Base-by-base conservation (phyloP, 2,329 filamentous ascomycete species). In the Paecilomyces fulvus region DNA sequence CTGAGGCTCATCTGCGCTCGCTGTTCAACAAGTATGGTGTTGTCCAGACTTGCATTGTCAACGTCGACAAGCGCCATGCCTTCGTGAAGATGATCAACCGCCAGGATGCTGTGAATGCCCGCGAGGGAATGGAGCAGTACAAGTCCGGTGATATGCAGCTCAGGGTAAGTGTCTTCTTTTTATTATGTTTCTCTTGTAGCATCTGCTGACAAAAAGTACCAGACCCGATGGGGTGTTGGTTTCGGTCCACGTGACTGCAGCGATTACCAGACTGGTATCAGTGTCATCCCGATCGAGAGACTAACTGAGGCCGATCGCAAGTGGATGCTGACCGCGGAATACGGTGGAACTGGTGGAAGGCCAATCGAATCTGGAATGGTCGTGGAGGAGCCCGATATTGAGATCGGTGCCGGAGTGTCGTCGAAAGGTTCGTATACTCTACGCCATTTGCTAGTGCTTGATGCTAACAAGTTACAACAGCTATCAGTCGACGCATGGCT, bases 61-160 rank as follows among this genome's bases (percentile, higher is more conserved):
- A 99, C 76, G 88, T 90, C 67, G 94, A 99, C 68, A 99, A 97
- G 77, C 89, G 94, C 17, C 94, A 99, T 73, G 94, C 94, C 5
- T 99, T 99, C 71, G 92, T 99, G 67, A 99, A 99, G 77, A 99
- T 99, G 94, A 83, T 94, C 63, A 94, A 84, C 61, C 90, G 95
- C 37, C 81, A 84, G 60, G 90, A 96, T 72, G 92, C 94, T 12
- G 82, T 95, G 58, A 78, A 73, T 60, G 94, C 94, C 53, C 95
- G 95, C 70, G 83, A 88, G 37, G 89, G 86, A 53, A 96, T 97
- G 85, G 92, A 96, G 71, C 85, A 85, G 54, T 83, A 85, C 59
- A 84, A 88, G 61, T 82, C 85, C 58, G 80, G 86, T 4, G 87
- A 90, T 53, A 82, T 88, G 64, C 84, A 90, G 61, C 83, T 90